Evolutionary conservation across 768 basidiomycete genomes (phyloP).

Genomic region (Calocera viscosa): DNA sequence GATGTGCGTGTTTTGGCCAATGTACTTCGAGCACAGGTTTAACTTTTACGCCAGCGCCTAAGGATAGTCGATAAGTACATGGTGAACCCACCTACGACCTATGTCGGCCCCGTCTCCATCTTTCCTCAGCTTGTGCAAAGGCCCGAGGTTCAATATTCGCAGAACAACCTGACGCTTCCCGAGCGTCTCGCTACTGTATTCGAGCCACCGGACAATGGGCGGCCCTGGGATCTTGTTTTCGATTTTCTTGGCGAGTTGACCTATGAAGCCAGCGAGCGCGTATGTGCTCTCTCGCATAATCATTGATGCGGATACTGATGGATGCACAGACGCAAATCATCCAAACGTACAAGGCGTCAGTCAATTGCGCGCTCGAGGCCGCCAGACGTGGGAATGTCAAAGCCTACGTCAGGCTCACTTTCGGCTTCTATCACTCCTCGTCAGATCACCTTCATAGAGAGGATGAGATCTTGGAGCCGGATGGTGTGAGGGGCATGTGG

Average conservation of each 20-base stretch:
- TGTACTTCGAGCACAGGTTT: conserved; percentile 15
- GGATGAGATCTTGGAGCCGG: conserved; percentile 61
- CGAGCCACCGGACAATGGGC: conserved; percentile 54
- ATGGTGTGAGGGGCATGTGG: conserved; percentile 61
- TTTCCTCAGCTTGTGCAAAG: conserved; percentile 59
- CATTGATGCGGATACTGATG: conserved; percentile 12
- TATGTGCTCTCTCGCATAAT: conserved; percentile 28
- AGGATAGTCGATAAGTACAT: conserved; percentile 66
- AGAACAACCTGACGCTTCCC: conserved; percentile 63
- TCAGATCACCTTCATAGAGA: conserved; percentile 55
- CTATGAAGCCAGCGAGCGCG: conserved; percentile 62
- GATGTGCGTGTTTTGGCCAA: conserved; percentile 38
- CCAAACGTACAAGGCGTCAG: conserved; percentile 56
- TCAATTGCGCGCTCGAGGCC: conserved; percentile 60
- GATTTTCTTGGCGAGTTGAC: conserved; percentile 74
- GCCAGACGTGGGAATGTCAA: conserved; percentile 57
- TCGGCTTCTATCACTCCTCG: conserved; percentile 57
- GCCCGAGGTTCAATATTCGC: conserved; percentile 63
- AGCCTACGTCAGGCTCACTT: conserved; percentile 65
- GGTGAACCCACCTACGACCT: conserved; percentile 63
- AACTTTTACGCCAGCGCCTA: conserved; percentile 36
- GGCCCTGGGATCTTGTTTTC: conserved; percentile 69
- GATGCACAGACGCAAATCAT: conserved; percentile 57
- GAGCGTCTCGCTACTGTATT: conserved; percentile 31
- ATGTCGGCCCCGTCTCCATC: conserved; percentile 53